Evolutionary conservation across 2,329 filamentous ascomycete species (phyloP), one percentile per base, ranked within the genome.

Genomic region (Aspergillus jensenii): DNA sequence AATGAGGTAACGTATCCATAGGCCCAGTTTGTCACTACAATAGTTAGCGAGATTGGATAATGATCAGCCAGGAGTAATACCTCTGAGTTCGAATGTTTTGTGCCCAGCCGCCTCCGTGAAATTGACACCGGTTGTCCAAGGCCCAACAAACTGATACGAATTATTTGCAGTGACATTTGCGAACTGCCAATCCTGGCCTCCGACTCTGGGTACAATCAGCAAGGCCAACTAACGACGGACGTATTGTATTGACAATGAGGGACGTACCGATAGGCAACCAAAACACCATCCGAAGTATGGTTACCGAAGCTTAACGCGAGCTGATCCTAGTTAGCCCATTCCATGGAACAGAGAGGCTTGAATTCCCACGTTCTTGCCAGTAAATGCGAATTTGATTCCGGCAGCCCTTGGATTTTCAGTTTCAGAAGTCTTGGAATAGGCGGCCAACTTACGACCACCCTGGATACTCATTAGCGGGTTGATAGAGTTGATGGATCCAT

Each of bases 101-200:
- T 79, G 79, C 31, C 69, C 75, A 14, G 14, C 23, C 0, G 35
- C 6, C 9, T 27, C 51, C 12, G 81, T 67, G 0, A 79, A 75
- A 12, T 71, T 71, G 0, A 77, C 79, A 35, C 78, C 65, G 51
- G 78, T 75, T 9, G 81, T 71, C 8, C 79, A 79, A 0, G 78
- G 71, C 14, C 72, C 78, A 48, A 85, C 75, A 44, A 87, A 79
- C n/a, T 85, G 77, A 66, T 87, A 83, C 0, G 83, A 86, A 14
- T 76, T 76, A 25, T 78, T 77, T 0, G 79, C 78, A 1, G 83
- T 86, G 43, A 87, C 79, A 64, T 87, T 87, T 27, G 83, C 84
- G 65, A 87, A 82, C 56, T 77, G 74, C 84, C 84, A 87, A 65
- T 86, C 84, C 52, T 83, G 77, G 3, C 83, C 83, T 45, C 77